Base-by-base conservation (phyloP, 2,329 filamentous ascomycete species). In the Penicillium verrucosum region DNA sequence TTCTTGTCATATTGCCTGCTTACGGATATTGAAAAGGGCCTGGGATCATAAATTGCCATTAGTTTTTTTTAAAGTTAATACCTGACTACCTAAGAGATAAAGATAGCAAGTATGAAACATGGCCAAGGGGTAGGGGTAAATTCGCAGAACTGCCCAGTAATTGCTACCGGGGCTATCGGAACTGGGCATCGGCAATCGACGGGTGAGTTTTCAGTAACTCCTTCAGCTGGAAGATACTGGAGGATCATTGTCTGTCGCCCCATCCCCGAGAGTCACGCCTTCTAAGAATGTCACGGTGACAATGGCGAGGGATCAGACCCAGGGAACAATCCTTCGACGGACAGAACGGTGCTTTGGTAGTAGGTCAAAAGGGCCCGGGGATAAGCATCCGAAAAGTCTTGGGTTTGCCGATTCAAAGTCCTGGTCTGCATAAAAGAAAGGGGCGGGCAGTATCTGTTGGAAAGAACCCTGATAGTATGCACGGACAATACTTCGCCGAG, bases 371-470 rank as follows among this genome's bases (percentile, higher is more conserved):
- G 42, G 47, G 51, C 37, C 46, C 38, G 21, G 37, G 44, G 36
- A 37, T 50, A 45, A 60, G 49, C 46, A 61, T 58, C 46, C 54
- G 48, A 25, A 49, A 46, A 30, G 45, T 43, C 54, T 55, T 52
- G 47, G 41, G 48, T 51, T 61, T 46, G 57, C 51, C 36, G 53
- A 60, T 60, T 41, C 57, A 50, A 56, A 51, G 43, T 62, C 54
- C 55, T 54, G 53, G 57, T 64, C 51, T 55, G 54, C 51, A 52
- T 51, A 36, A 51, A 60, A 59, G 50, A 60, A 58, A 63, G 48
- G 56, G 62, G 59, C 58, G 59, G 55, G 55, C 56, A 65, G 47
- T 60, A 56, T 61, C 59, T 58, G 54, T 46, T 60, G 54, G 51
- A 63, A 62, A 54, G 48, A 58, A 56, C 55, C 56, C 54, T 55